Evolutionary conservation across 768 basidiomycete genomes (phyloP).

Genomic region (Xerocomellus amylosporus): DNA sequence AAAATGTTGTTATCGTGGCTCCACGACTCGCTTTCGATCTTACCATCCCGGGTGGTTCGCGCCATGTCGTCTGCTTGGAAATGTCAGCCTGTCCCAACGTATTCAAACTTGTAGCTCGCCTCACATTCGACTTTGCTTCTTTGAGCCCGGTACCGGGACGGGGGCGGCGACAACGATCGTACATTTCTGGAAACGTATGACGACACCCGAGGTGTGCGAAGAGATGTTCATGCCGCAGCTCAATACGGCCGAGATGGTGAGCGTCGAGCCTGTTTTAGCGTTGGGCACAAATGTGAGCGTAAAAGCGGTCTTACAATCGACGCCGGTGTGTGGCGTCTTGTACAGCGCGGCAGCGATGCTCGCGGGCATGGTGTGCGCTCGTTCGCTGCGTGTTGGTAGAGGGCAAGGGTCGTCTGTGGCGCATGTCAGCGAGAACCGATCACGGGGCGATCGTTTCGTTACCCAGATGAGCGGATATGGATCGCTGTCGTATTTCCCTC

Average conservation of each 20-base stretch:
- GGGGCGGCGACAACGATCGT: slow-evolving; percentile 40
- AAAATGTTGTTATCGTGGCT: slow-evolving; percentile 46
- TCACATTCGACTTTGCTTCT: slow-evolving; percentile 31
- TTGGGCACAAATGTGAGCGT: slow-evolving; percentile 41
- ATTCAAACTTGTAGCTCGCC: slow-evolving; percentile 35
- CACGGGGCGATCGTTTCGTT: background rate
- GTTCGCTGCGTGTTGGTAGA: slow-evolving; percentile 49
- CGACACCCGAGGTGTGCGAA: slow-evolving; percentile 28
- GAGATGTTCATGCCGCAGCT: slow-evolving; percentile 39
- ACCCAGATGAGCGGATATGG: background rate
- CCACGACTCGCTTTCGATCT: slow-evolving; percentile 48
- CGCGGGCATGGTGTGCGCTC: slow-evolving; percentile 37
- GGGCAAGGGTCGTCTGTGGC: slow-evolving; percentile 42
- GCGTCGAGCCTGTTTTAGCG: slow-evolving; percentile 17
- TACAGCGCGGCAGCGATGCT: slow-evolving; percentile 40
- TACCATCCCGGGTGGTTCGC: slow-evolving; percentile 32
- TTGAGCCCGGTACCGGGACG: slow-evolving; percentile 33
- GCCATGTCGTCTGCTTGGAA: slow-evolving; percentile 55
- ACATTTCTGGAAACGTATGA: slow-evolving; percentile 43
- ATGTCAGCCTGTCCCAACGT: slow-evolving; percentile 42
- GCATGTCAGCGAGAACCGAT: background rate
- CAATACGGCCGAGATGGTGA: slow-evolving; percentile 37
- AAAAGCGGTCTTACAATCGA: slow-evolving; percentile 44
- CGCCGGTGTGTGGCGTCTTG: slow-evolving; percentile 42
- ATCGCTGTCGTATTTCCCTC: background rate